Percentiles rank a stretch among this genome's conserved stretches.
Evolutionary conservation across 225 moss, liverwort and hornwort species (phyloP).

Genomic region (Physcomitrium patens): DNA sequence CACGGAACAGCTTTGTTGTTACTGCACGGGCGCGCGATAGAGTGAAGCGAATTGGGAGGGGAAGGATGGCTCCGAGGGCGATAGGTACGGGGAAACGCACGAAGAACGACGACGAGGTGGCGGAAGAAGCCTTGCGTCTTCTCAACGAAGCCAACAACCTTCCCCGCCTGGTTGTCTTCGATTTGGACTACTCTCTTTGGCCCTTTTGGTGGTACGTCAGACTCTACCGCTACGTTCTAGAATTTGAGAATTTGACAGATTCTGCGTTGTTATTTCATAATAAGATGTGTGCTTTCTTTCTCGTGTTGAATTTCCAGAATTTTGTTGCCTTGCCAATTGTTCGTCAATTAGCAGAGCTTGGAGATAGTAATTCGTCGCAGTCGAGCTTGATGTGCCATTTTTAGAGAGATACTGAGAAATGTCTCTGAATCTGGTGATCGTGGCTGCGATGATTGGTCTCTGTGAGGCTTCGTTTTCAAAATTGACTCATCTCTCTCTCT

Average conservation of each 20-base stretch:
- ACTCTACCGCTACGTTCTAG: background rate
- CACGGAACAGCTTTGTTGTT: background rate
- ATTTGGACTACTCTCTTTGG: slow-evolving; percentile 94
- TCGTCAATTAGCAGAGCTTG: background rate
- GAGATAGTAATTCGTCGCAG: background rate
- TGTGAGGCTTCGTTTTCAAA: too few relatives aligned
- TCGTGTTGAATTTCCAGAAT: background rate
- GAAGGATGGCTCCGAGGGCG: slow-evolving; percentile 38
- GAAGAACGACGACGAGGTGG: slow-evolving; percentile 52
- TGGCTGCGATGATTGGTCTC: too few relatives aligned
- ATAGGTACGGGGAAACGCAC: slow-evolving; percentile 34
- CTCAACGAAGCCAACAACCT: slow-evolving; percentile 56
- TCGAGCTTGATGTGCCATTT: background rate
- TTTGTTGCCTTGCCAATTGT: background rate
- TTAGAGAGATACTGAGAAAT: background rate
- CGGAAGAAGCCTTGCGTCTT: slow-evolving; percentile 61
- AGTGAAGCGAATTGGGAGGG: slow-evolving; percentile 18
- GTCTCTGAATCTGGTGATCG: too few relatives aligned
- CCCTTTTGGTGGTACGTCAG: slow-evolving; percentile 80
- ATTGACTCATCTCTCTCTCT: too few relatives aligned
- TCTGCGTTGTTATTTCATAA: background rate
- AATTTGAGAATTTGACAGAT: background rate
- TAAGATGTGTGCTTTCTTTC: background rate
- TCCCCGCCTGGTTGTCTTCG: slow-evolving; percentile 87
- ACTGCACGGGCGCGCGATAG: slow-evolving; percentile 19